Evolutionary conservation across 2,329 filamentous ascomycete genomes (phyloP), one percentile per base, ranked within the genome.

Genomic region (Trichoderma afroharzianum): DNA sequence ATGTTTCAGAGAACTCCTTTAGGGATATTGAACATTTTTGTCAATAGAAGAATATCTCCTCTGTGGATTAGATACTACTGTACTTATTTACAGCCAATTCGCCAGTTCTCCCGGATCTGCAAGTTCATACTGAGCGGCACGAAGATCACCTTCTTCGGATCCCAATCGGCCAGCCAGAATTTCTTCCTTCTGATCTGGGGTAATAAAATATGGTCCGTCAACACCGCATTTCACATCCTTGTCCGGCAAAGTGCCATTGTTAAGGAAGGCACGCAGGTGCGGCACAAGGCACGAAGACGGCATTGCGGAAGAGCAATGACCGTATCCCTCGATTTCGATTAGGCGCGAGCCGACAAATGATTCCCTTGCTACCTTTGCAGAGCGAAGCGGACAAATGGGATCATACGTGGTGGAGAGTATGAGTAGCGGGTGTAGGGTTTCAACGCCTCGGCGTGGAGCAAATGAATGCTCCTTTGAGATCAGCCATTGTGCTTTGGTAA

Each of bases 361-460:
- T 2, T 74, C 74, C 3, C 78, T 77, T 0, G 83, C 83, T 0
- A 57, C 28, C 12, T 57, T 28, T 18, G 26, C 26, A 3, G 83
- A 84, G 0, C 79, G 72, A 1, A 84, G 73, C 1, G 83, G 80
- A 26, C 88, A 90, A 1, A 91, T 86, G 0, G 89, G 89, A 4
- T 82, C 79, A 32, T 78, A 78, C 0, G 75, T 77, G 0, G 76
- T 81, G 0, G 78, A 78, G 7, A 82, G 68, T 1, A 82, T 74
- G 0, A 82, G 75, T 0, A 82, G 59, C 18, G 80, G 80, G 24
- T 80, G 72, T 0, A 74, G 75, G 1, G 78, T 81, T 26, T 74
- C 63, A 55, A 91, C 75, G 1, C 71, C 70, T 3, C 66, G n/a
- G 0, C 58, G 71, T 0, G 79, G 78, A 11, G 72, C 63, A 26